phyloP scores from a whole-genome alignment of 805 yeast genomes.

The Metschnikowia chrysomelidarum region DNA sequence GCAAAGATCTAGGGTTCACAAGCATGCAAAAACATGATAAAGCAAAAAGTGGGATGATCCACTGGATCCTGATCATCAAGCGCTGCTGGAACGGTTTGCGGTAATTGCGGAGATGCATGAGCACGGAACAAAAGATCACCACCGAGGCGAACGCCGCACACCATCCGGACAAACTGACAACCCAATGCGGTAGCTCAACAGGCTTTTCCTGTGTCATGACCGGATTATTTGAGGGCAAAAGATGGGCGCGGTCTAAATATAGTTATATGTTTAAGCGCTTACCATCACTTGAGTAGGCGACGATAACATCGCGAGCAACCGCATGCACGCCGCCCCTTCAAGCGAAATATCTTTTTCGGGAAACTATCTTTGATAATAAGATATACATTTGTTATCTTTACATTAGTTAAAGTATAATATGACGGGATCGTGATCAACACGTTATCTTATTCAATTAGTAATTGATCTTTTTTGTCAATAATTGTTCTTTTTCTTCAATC shows the following conservation, averaged over 20 bases:
- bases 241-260: neutral
- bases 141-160: conserved; percentile 22
- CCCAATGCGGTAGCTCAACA: conserved; percentile 21
- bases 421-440: too few relatives aligned
- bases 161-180: conserved; percentile 21
- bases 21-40: conserved; percentile 63
- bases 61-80: conserved; percentile 72
- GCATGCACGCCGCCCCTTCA: too few relatives aligned
- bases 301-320: too few relatives aligned
- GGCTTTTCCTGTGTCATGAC: conserved; percentile 2
- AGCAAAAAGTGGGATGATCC: conserved; percentile 81
- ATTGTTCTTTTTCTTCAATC: too few relatives aligned
- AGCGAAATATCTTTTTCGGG: too few relatives aligned
- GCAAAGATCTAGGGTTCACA: conserved; percentile 38
- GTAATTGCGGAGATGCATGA: conserved; percentile 55
- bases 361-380: too few relatives aligned
- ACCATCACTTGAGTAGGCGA: too few relatives aligned
- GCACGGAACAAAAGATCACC: conserved; percentile 25
- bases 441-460: too few relatives aligned
- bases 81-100: conserved; percentile 89
- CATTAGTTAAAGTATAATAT: too few relatives aligned
- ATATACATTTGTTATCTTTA: too few relatives aligned
- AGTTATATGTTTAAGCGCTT: too few relatives aligned
- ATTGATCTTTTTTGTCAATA: too few relatives aligned
- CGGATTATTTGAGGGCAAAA: neutral